Evolutionary conservation across 2,329 filamentous ascomycete genomes (phyloP).

Genomic region (Microdochium paspali): DNA sequence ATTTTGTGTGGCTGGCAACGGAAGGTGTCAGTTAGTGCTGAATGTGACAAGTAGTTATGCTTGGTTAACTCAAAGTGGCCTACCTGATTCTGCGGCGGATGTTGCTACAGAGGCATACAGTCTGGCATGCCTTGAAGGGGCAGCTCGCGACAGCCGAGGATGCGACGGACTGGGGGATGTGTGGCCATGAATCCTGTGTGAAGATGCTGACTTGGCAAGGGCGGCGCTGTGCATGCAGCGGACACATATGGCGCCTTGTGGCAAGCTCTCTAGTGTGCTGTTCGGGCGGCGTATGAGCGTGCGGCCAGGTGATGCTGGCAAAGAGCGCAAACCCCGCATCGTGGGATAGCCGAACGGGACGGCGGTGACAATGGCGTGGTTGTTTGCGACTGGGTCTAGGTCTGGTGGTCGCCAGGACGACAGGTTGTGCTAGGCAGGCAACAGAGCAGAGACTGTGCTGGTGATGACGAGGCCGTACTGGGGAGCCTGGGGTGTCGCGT

Average conservation of each 20-base stretch:
- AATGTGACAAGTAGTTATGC: not conserved
- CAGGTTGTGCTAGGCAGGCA: no score
- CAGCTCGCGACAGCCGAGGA: not conserved
- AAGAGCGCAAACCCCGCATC: constrained; percentile 43
- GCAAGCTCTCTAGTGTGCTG: not conserved
- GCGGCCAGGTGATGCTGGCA: constrained; percentile 59
- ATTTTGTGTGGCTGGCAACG: not conserved
- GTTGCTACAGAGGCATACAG: not conserved
- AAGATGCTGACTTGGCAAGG: not conserved
- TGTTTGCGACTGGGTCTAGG: not conserved
- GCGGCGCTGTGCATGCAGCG: constrained; percentile 44
- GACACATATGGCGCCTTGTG: constrained; percentile 66
- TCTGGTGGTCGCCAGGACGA: no score
- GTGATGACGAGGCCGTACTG: no score
- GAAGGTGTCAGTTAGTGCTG: not conserved
- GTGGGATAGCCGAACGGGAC: not conserved
- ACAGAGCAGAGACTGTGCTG: no score
- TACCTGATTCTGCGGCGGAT: not conserved
- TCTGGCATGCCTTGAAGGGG: not conserved
- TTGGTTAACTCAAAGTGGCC: not conserved
- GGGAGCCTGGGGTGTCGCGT: no score
- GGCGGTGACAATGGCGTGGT: not conserved
- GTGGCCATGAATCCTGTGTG: no score
- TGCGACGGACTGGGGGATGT: not conserved
- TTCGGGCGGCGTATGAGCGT: constrained; percentile 26